Evolutionary conservation across 495 filamentous ascomycete genomes (phyloP).

Genomic region (Podospora australis): DNA sequence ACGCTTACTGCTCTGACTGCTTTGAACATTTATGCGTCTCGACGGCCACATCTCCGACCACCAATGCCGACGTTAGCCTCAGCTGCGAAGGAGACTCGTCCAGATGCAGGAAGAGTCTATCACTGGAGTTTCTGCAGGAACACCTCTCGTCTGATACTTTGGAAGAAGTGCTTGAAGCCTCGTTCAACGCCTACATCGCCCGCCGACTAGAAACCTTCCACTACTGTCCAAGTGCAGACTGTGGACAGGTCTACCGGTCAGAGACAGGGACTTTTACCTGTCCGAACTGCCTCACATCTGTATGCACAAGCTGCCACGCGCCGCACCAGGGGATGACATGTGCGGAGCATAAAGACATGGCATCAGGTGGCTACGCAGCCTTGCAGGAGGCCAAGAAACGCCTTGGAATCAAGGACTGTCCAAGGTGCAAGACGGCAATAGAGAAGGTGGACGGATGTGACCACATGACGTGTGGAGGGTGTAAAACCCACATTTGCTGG

Average conservation of each 20-base stretch:
- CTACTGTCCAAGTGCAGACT: conserved; percentile 39
- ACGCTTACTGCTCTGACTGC: conserved; percentile 43
- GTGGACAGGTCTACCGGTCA: conserved; percentile 35
- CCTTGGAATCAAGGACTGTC: conserved; percentile 25
- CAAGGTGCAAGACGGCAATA: conserved; percentile 15
- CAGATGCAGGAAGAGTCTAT: conserved; percentile 22
- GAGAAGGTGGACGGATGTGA: conserved; percentile 24
- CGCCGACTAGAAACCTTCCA: conserved; percentile 24
- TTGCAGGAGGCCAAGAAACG: conserved; percentile 22
- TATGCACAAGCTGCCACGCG: conserved; percentile 35
- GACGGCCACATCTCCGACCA: conserved; percentile 4
- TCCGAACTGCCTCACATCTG: conserved; percentile 25
- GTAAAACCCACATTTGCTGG: conserved; percentile 25
- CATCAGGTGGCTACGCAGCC: conserved; percentile 22
- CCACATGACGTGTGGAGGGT: conserved; percentile 22
- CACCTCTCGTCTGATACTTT: conserved; percentile 29
- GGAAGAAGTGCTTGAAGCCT: conserved; percentile 33
- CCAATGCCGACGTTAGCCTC: conserved; percentile 14
- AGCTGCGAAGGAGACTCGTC: conserved; percentile 24
- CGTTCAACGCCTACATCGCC: conserved; percentile 34
- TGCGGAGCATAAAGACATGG: conserved; percentile 25
- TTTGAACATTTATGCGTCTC: conserved; percentile 33
- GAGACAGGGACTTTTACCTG: conserved; percentile 25
- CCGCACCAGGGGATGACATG: conserved; percentile 34
- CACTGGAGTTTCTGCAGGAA: conserved; percentile 29